Percentiles rank a stretch among this genome's conserved stretches.
These are phyloP conservation scores for Blakeslea trispora DNA, from an alignment of 371 early-diverging fungal genomes.

Conservation along the genomic window DNA sequence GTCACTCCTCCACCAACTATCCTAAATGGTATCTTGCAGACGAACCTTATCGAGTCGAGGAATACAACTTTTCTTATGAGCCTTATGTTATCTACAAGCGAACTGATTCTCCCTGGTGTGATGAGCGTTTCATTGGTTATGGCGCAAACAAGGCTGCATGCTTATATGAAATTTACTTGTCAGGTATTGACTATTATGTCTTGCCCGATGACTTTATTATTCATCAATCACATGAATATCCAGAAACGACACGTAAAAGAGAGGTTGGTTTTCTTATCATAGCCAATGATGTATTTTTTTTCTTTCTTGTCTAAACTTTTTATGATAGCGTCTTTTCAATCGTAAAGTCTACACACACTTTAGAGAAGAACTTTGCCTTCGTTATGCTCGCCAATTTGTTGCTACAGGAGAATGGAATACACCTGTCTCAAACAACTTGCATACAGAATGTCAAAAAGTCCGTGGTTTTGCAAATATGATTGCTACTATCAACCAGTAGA, in stretches of 20 bases:
- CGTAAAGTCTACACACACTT: constrained; percentile 63
- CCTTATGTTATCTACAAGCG: constrained; percentile 57
- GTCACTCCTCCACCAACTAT: constrained; percentile 59
- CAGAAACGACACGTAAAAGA: constrained; percentile 49
- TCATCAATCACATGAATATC: constrained; percentile 61
- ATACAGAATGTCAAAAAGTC: neutral
- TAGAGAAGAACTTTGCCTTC: constrained; percentile 65
- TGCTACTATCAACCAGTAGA: neutral
- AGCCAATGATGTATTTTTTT: neutral
- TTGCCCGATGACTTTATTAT: constrained; percentile 59
- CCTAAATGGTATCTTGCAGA: constrained; percentile 47
- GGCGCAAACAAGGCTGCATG: constrained; percentile 69
- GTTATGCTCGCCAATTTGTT: constrained; percentile 63
- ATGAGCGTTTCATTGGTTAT: constrained; percentile 65
- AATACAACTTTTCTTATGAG: constrained; percentile 58
- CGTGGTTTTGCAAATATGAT: neutral
- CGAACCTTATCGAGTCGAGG: constrained; percentile 46
- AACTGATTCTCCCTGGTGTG: constrained; percentile 59
- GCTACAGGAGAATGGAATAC: constrained; percentile 54
- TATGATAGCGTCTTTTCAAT: constrained; percentile 59
- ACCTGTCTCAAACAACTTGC: constrained; percentile 50
- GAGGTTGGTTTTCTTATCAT: constrained; percentile 47
- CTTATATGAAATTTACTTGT: constrained; percentile 59
- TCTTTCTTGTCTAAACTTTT: neutral
- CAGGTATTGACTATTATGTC: constrained; percentile 58